A percentile compares a stretch with the other conserved stretches of the same genome.
phyloP scores from a whole-genome alignment of 257 asterid species.

The Galeopsis tetrahit region DNA sequence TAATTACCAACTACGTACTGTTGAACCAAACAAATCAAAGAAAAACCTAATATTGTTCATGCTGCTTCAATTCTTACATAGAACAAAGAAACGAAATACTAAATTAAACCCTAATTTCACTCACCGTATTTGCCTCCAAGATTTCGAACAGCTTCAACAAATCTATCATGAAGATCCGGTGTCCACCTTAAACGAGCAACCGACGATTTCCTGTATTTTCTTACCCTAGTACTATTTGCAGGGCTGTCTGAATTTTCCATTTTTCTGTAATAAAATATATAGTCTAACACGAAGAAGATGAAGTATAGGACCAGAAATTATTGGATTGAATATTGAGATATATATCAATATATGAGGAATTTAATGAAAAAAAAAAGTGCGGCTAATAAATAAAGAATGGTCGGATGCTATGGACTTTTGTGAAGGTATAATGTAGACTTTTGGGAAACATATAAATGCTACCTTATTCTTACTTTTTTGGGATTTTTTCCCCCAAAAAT shows the following conservation, averaged over 20 bases:
- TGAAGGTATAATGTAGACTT: constrained; percentile 38
- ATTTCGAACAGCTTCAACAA: constrained; percentile 43
- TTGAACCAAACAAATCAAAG: background rate
- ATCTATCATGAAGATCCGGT: constrained; percentile 49
- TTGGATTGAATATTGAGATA: background rate
- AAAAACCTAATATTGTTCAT: too few relatives aligned
- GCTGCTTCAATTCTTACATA: background rate
- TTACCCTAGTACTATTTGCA: constrained; percentile 30
- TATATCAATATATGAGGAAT: background rate
- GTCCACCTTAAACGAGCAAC: constrained; percentile 53
- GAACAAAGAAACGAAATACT: background rate
- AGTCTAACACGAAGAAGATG: background rate
- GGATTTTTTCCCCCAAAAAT: background rate
- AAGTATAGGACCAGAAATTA: background rate
- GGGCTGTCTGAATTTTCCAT: constrained; percentile 18
- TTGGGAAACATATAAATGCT: constrained; percentile 21
- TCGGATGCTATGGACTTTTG: constrained; percentile 49
- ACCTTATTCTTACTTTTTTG: background rate
- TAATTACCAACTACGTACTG: background rate
- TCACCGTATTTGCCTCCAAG: constrained; percentile 54
- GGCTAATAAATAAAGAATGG: constrained; percentile 33
- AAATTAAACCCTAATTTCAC: background rate
- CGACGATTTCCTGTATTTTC: constrained; percentile 46
- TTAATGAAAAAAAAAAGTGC: constrained; percentile 8
- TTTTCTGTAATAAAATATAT: background rate